Base-by-base conservation (phyloP, 805 yeast genomes). In the Cyberlindnera americana region DNA sequence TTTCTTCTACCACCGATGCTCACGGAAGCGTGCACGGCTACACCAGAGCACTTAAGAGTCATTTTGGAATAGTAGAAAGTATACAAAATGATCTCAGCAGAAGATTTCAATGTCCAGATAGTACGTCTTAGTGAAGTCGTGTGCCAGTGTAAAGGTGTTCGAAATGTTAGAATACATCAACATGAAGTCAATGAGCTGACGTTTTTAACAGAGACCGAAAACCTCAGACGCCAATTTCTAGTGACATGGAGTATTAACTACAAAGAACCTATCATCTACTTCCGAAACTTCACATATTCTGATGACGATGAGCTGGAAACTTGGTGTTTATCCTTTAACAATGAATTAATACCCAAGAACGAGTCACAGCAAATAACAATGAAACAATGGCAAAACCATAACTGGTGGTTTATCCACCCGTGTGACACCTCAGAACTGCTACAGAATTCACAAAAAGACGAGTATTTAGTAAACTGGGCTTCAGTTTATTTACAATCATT, bases 361-460 rank as follows among this genome's bases (percentile, higher is more conserved):
- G 12, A 34, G 7, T 22, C 24, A 3, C 40, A 37, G 29, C 37
- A 41, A 17, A 34, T 43, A 8, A 25, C 53, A 7, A 10, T 52
- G 29, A 37, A 29, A 9, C 49, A 50, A 18, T 6, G 29, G 4
- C 21, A 37, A 1, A 10, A 26, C 9, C 29, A 21, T 3, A 43
- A 43, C 9, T 54, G 54, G 56, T 49, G 48, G 48, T 60, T 56
- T 36, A 29, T 70, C 1, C 76, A 71, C 44, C 75, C 75, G 4
- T 71, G 76, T 49, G 60, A 62, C 29, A 60, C 70, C 0, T 33
- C 42, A 5, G 54, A 50, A 8, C 40, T 64, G 40, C 50, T 67
- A 22, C 49, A 47, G 3, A 53, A 53, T 21, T 43, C 52, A 3
- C 33, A 45, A 1, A n/a, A 17, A 3, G 43, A 48, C 33, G 46